A percentile compares a stretch with the other conserved stretches of the same genome.
Evolutionary conservation across 2,329 filamentous ascomycete genomes (phyloP).

Genomic region (Aspergillus caelatus): DNA sequence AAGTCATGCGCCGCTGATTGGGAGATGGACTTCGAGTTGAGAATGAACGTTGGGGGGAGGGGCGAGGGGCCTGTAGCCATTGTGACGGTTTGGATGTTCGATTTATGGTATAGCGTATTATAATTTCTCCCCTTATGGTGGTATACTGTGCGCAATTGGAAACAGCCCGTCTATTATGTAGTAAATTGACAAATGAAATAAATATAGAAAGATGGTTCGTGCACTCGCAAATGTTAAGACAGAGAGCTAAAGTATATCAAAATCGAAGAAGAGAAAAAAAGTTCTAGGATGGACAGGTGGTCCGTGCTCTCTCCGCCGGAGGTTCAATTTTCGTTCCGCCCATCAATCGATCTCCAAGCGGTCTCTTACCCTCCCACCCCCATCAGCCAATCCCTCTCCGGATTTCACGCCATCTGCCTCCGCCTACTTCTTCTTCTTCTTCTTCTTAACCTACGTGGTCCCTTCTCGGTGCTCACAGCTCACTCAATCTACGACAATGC

Average conservation of each 20-base stretch:
- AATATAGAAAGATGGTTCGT: neutral
- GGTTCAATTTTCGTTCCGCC: constrained; percentile 36
- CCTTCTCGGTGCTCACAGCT: neutral
- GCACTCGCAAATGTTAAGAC: neutral
- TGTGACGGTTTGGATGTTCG: constrained; percentile 14
- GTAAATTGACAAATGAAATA: neutral
- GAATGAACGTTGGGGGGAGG: constrained; percentile 42
- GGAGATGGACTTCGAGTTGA: constrained; percentile 38
- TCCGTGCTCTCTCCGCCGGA: constrained; percentile 36
- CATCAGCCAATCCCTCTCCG: neutral
- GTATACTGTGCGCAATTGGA: neutral
- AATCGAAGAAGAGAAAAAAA: constrained; percentile 15
- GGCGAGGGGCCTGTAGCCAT: constrained; percentile 43
- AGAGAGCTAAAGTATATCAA: neutral
- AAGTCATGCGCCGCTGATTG: constrained; percentile 46
- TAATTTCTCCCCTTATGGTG: neutral
- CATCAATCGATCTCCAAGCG: constrained; percentile 4
- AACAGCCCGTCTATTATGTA: neutral
- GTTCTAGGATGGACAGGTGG: constrained; percentile 21
- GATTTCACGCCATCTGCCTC: constrained; percentile 13
- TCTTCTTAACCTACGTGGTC: neutral
- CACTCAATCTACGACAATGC: constrained; percentile 27
- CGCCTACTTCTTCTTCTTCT: constrained; percentile 10
- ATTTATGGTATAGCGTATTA: neutral
- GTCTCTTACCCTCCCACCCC: constrained; percentile 9